A percentile compares a stretch with the other conserved stretches of the same genome.
Conservation (phyloP, 345 rosid genomes). For the Atalantia buxifolia region DNA sequence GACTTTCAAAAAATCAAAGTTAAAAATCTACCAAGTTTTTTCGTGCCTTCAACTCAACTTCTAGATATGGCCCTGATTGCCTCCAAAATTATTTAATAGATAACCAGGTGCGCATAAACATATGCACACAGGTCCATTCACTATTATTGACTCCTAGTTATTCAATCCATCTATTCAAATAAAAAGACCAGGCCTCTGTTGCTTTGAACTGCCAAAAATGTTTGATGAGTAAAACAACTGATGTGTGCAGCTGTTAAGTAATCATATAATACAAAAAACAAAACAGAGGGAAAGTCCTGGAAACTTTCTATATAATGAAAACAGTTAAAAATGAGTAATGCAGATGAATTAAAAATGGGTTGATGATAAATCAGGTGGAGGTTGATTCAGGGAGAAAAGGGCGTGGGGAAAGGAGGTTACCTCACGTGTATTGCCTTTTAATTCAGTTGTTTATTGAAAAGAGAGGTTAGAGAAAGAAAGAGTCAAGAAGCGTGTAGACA, state of each 20-base stretch:
- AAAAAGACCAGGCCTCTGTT: neutral
- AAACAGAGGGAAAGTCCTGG: too few relatives aligned
- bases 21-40: neutral
- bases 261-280: too few relatives aligned
- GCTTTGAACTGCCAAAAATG: too few relatives aligned
- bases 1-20: neutral
- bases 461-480: neutral
- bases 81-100: neutral
- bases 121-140: too few relatives aligned
- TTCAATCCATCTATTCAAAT: neutral
- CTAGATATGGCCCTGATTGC: neutral
- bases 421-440: constrained; percentile 76
- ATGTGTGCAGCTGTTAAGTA: too few relatives aligned
- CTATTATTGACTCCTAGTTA: too few relatives aligned
- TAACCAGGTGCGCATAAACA: too few relatives aligned
- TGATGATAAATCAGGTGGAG: constrained; percentile 32
- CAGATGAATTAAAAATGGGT: neutral
- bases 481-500: constrained; percentile 43
- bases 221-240: too few relatives aligned
- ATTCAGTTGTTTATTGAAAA: constrained; percentile 29
- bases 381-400: constrained; percentile 44
- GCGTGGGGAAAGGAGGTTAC: constrained; percentile 68
- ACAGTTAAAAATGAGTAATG: neutral
- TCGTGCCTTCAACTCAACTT: neutral
- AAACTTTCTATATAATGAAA: too few relatives aligned